Evolutionary conservation across 83 land plant genomes (phyloP).

Genomic region (Picea abies): DNA sequence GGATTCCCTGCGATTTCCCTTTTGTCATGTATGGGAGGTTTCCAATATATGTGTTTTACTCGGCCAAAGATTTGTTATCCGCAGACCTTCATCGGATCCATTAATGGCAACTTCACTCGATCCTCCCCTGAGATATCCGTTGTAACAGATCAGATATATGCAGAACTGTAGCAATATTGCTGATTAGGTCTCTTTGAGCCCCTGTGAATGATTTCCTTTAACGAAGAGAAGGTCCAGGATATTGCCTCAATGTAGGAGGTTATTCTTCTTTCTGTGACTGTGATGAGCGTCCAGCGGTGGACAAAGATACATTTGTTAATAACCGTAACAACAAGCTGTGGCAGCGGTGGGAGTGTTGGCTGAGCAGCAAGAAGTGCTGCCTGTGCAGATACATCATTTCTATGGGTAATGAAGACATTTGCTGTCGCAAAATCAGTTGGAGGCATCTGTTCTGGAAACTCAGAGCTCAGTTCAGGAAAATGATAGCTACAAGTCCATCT

Average conservation of each 20-base stretch:
- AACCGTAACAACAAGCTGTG: neutral
- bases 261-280: neutral
- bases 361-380: neutral
- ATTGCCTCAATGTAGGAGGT: neutral
- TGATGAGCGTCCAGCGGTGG: neutral
- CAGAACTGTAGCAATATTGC: neutral
- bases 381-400: neutral
- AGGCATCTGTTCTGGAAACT: slow-evolving; percentile 14
- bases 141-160: neutral
- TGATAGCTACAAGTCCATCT: neutral
- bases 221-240: neutral
- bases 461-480: slow-evolving; percentile 12
- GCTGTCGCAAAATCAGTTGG: slow-evolving; percentile 8
- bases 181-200: neutral
- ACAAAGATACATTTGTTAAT: neutral
- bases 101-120: neutral
- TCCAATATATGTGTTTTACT: neutral
- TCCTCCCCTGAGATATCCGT: neutral
- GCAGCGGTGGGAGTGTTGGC: neutral
- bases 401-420: neutral
- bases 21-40: too few relatives aligned
- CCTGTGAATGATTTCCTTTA: neutral
- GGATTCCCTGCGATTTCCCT: too few relatives aligned
- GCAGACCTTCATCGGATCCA: neutral
- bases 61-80: neutral